Evolutionary conservation across 768 basidiomycete species (phyloP).

Genomic region (Saitozyma podzolica): DNA sequence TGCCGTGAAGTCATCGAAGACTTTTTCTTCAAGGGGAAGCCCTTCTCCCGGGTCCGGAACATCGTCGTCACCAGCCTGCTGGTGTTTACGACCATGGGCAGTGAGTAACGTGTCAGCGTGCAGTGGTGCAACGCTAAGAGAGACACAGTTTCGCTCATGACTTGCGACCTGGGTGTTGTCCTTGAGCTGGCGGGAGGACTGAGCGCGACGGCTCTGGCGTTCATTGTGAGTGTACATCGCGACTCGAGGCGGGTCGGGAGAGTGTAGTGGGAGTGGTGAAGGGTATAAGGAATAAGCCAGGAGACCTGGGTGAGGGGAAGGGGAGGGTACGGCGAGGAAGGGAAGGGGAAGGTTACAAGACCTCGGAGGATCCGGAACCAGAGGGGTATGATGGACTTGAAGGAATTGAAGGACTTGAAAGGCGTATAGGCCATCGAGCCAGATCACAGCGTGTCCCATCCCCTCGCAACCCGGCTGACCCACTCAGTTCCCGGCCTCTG

Average conservation of each 20-base stretch:
- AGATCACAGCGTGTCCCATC: not conserved
- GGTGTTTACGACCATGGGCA: slow-evolving; percentile 74
- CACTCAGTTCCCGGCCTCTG: slow-evolving; percentile 51
- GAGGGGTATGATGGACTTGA: too few relatives aligned
- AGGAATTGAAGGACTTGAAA: too few relatives aligned
- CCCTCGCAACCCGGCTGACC: not conserved
- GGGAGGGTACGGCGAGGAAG: too few relatives aligned
- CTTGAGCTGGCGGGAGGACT: slow-evolving; percentile 98
- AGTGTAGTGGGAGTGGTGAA: too few relatives aligned
- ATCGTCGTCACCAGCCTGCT: slow-evolving; percentile 86
- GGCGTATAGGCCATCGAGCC: too few relatives aligned
- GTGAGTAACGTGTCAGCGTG: slow-evolving; percentile 57
- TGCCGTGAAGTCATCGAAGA: slow-evolving; percentile 95
- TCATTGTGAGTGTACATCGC: slow-evolving; percentile 57
- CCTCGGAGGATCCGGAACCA: too few relatives aligned
- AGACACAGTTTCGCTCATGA: slow-evolving; percentile 75
- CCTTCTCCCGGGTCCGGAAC: slow-evolving; percentile 79
- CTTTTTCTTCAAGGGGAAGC: slow-evolving; percentile 87
- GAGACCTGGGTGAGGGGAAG: too few relatives aligned
- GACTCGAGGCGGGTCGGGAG: not conserved
- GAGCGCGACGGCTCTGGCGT: slow-evolving; percentile 72
- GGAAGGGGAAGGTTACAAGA: too few relatives aligned
- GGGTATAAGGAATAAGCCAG: too few relatives aligned
- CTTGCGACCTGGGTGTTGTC: slow-evolving; percentile 96
- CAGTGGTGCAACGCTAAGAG: not conserved